phyloP scores from a whole-genome alignment of 2,329 filamentous ascomycete genomes.

The Massarina eburnea region DNA sequence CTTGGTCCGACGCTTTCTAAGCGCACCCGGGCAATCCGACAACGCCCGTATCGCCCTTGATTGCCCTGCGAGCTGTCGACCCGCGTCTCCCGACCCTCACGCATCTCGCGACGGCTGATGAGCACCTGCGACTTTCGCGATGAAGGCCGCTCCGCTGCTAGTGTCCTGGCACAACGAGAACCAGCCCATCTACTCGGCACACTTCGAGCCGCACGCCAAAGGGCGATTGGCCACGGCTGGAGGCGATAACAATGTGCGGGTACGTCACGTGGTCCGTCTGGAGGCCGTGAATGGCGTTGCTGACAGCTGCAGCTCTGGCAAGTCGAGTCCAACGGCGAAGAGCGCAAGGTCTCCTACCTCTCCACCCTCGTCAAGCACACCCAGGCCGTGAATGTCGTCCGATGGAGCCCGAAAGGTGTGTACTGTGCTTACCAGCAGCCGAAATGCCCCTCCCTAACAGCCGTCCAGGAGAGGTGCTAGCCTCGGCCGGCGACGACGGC shows the following conservation, averaged over 20 bases:
- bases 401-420: conserved; percentile 90
- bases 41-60: neutral
- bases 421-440: neutral
- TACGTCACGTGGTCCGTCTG: conserved; percentile 50
- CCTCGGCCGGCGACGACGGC: conserved; percentile 94
- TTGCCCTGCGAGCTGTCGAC: neutral
- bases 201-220: conserved; percentile 92
- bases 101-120: conserved; percentile 19
- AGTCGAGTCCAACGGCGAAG: conserved; percentile 80
- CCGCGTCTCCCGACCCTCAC: no score
- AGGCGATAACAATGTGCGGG: conserved; percentile 94
- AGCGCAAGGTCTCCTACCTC: conserved; percentile 86
- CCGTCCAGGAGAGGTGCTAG: conserved; percentile 80
- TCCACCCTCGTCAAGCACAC: conserved; percentile 92
- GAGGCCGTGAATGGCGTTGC: conserved; percentile 19
- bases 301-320: conserved; percentile 75
- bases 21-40: no score
- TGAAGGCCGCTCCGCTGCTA: conserved; percentile 96
- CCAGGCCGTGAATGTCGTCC: conserved; percentile 95
- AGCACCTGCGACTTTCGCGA: conserved; percentile 45
- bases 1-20: no score
- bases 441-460: conserved; percentile 17
- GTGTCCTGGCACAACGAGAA: conserved; percentile 99
- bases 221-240: conserved; percentile 90
- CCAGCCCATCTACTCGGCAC: conserved; percentile 93